phyloP scores from a whole-genome alignment of 1,284 basidiomycete species.

The Cutaneotrichosporon sp. region DNA sequence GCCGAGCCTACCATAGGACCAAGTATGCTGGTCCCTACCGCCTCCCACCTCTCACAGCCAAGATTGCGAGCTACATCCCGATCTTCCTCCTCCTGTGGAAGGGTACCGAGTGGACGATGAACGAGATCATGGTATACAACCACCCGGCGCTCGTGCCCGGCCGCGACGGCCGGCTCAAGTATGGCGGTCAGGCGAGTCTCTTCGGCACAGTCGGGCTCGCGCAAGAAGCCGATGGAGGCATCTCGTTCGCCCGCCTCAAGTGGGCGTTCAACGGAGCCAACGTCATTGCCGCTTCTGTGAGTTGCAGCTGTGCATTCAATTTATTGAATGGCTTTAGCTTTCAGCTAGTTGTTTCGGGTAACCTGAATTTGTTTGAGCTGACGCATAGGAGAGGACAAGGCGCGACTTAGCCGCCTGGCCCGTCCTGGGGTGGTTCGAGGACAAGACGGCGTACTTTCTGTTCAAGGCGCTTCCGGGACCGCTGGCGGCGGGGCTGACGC shows the following conservation, averaged over 20 bases:
- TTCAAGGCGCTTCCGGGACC: not conserved
- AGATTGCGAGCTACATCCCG: not conserved
- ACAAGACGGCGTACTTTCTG: not conserved
- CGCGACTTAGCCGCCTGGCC: not conserved
- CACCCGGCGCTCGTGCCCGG: not conserved
- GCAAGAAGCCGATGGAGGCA: not conserved
- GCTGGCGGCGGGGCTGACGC: not conserved
- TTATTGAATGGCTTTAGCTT: too few species aligned
- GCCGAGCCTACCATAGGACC: not conserved
- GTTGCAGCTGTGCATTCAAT: not conserved
- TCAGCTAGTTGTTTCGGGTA: too few species aligned
- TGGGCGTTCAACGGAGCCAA: not conserved
- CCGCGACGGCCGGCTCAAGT: not conserved
- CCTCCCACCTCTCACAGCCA: not conserved
- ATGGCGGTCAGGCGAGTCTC: not conserved
- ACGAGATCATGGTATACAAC: constrained; percentile 1
- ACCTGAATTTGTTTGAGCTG: too few species aligned
- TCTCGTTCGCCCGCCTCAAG: not conserved
- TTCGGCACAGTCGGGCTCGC: not conserved
- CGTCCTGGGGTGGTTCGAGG: not conserved
- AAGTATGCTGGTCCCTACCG: not conserved
- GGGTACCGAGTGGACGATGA: not conserved
- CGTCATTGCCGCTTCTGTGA: not conserved
- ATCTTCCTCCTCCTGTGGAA: not conserved
- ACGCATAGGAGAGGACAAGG: not conserved